Percentiles rank a stretch among this genome's conserved stretches.
Evolutionary conservation across 306 rosid genomes (phyloP).

Genomic region (Rubus parviflorus): DNA sequence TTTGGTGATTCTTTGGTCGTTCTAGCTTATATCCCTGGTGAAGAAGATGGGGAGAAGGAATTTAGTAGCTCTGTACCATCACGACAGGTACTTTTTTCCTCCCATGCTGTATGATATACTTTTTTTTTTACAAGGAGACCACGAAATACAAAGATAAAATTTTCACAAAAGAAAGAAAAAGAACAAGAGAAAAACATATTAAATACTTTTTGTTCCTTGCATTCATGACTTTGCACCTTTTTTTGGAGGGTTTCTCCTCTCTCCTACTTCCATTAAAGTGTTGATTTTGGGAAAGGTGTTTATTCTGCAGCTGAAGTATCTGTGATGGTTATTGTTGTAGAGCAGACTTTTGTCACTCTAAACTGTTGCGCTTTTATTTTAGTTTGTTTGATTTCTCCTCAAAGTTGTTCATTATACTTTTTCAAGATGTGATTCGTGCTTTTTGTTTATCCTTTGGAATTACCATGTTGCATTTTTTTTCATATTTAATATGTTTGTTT

Average conservation of each 20-base stretch:
- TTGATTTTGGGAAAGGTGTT: not conserved
- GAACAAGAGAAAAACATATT: too few species aligned
- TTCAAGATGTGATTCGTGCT: not conserved
- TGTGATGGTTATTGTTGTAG: not conserved
- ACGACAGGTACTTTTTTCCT: constrained; percentile 57
- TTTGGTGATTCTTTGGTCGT: constrained; percentile 94
- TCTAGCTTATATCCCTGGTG: constrained; percentile 89
- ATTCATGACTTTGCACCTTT: not conserved
- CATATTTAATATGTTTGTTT: not conserved
- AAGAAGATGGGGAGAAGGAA: constrained; percentile 81
- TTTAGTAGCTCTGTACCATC: constrained; percentile 76
- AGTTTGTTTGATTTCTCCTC: too few species aligned
- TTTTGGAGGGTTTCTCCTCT: not conserved
- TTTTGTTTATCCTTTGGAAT: not conserved
- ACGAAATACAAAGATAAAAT: too few species aligned
- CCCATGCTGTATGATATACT: constrained; percentile 20
- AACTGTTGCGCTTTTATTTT: constrained; percentile 1
- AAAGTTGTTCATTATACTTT: too few species aligned
- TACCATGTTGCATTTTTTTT: not conserved
- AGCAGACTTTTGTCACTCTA: constrained; percentile 8
- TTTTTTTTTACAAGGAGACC: too few species aligned
- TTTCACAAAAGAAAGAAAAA: too few species aligned
- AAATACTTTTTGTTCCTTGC: not conserved
- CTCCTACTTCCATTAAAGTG: not conserved
- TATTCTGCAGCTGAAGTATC: not conserved